These are phyloP conservation scores for Gossypium anomalum DNA, from an alignment of 345 rosid genomes.

Conservation along the genomic window DNA sequence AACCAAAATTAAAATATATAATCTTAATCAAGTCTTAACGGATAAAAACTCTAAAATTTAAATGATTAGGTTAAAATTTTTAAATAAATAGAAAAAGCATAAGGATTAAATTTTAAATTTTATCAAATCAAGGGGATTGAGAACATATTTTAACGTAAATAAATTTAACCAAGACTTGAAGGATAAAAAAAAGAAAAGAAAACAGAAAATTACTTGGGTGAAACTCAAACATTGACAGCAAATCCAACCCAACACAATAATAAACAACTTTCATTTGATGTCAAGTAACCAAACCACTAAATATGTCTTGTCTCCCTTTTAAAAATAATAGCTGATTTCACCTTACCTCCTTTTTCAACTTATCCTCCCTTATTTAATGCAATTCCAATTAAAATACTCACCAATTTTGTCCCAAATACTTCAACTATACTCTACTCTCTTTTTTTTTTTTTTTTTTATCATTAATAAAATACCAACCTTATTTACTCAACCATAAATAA, in stretches of 20 bases:
- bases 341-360: no score
- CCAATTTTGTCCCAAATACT: slow-evolving; percentile 1
- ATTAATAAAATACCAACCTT: background rate
- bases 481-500: background rate
- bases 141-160: background rate
- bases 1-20: no score
- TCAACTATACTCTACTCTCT: background rate
- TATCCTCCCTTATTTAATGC: background rate
- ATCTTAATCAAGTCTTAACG: no score
- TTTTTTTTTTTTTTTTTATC: background rate
- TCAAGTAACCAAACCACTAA: slow-evolving; percentile 7
- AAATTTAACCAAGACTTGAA: background rate
- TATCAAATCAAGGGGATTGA: no score
- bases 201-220: background rate
- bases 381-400: background rate
- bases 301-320: background rate
- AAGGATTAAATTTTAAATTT: no score
- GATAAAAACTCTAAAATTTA: no score
- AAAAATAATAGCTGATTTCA: background rate
- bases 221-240: background rate
- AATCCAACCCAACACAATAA: slow-evolving; percentile 1
- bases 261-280: background rate
- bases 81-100: no score
- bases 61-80: no score
- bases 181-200: background rate